These are phyloP conservation scores for Globisporangium cystogenes DNA, from an alignment of 352 stramenopile genomes.

Conservation along the genomic window DNA sequence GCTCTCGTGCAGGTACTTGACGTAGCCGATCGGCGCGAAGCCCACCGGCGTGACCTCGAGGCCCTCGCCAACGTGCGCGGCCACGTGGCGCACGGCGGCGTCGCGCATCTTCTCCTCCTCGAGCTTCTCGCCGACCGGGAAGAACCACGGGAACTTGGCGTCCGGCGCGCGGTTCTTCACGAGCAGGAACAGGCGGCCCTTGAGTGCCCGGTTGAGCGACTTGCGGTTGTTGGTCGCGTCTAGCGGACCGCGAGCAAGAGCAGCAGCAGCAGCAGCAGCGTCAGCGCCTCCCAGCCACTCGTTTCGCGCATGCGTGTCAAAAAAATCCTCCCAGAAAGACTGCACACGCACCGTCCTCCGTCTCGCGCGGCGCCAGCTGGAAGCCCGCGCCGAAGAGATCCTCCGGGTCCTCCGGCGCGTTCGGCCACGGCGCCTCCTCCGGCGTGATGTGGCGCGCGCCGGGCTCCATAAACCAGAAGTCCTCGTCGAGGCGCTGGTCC, in stretches of 20 bases:
- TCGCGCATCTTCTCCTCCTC: slow-evolving; percentile 77
- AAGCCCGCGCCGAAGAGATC: slow-evolving; percentile 73
- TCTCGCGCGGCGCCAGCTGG: slow-evolving; percentile 71
- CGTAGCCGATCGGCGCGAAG: slow-evolving; percentile 73
- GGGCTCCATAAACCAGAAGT: slow-evolving; percentile 85
- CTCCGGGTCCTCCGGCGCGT: slow-evolving; percentile 53
- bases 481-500: slow-evolving; percentile 71
- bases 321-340: neutral
- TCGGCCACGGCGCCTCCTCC: slow-evolving; percentile 64
- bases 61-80: slow-evolving; percentile 33
- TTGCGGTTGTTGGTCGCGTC: slow-evolving; percentile 78
- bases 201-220: slow-evolving; percentile 79
- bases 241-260: neutral
- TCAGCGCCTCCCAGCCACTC: neutral
- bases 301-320: neutral
- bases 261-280: neutral
- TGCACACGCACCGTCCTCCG: slow-evolving; percentile 34
- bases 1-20: slow-evolving; percentile 66
- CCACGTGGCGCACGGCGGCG: slow-evolving; percentile 58
- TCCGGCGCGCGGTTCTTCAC: slow-evolving; percentile 44
- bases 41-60: slow-evolving; percentile 51
- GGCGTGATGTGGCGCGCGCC: slow-evolving; percentile 64
- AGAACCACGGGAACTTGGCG: slow-evolving; percentile 75
- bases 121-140: slow-evolving; percentile 58
- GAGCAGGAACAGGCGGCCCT: slow-evolving; percentile 74